Evolutionary conservation across 805 yeast genomes (phyloP), one percentile per base, ranked within the genome.

Genomic region (Metschnikowia proteae): DNA sequence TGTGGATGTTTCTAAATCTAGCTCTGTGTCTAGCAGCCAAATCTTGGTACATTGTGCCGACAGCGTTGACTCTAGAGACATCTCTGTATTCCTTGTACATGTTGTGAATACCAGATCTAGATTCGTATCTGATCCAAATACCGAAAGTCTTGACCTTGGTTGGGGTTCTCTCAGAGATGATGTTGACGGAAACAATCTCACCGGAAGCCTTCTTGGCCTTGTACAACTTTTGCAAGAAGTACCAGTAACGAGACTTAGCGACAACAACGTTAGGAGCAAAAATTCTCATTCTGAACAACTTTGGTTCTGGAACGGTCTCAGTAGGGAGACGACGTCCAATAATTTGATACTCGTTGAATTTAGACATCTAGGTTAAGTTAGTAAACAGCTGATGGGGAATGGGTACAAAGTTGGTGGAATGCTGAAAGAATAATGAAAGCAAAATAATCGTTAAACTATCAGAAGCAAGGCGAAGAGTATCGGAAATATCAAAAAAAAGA

Each of bases 11-110:
- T 86, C 99, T 89, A 85, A 94, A 94, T 85, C 99, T 90, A 73
- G 99, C 94, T 86, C 99, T 90, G 96, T 94, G 99, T 83, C 99
- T 91, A 66, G 99, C 97, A 79, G 99, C 99, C 87, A 94, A 87
- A 80, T 94, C 99, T 78, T 87, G 91, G 94, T 94, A 94, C 86
- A 94, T 86, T 73, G 94, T 81, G 79, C 88, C 96, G 73, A 94
- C 97, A 65, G 98, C 99, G 76, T 88, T 96, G 60, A 90, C 96
- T 83, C 99, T 94, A 83, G 97, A 80, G 67, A 92, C 96, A 70
- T 92, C 99, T 81, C 99, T 90, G 94, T 89, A 88, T 83, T 94
- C 99, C 85, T 94, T 94, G 97, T 94, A 94, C 97, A 94, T 94
- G 95, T 94, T 94, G 96, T 94, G 99, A 71, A 96, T 91, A 82